Conservation (phyloP, 2,329 filamentous ascomycete species). For the Fusarium temperatum region DNA sequence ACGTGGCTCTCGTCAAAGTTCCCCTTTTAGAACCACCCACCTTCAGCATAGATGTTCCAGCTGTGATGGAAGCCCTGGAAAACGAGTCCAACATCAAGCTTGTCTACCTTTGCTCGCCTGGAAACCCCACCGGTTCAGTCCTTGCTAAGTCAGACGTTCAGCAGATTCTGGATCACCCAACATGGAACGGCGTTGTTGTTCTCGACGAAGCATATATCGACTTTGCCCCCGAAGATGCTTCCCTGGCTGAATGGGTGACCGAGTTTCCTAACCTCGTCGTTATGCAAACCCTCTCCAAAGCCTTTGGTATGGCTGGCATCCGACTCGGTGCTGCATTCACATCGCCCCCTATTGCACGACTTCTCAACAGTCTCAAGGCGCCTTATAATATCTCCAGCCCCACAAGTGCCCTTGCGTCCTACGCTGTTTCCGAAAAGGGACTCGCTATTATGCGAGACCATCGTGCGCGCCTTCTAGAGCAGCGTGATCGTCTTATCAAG, state of each 20-base stretch:
- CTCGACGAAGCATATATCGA: constrained; percentile 97
- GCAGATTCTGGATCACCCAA: constrained; percentile 80
- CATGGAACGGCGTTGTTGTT: constrained; percentile 94
- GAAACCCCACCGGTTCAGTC: constrained; percentile 88
- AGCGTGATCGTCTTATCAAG: constrained; percentile 78
- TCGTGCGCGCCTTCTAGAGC: constrained; percentile 73
- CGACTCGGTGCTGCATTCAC: constrained; percentile 88
- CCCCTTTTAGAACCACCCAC: constrained; percentile 76
- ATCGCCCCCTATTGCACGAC: constrained; percentile 73
- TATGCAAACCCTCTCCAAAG: constrained; percentile 98
- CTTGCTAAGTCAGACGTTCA: constrained; percentile 79
- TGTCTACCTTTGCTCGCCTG: constrained; percentile 91
- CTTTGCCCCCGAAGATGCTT: constrained; percentile 80
- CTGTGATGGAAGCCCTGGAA: constrained; percentile 73
- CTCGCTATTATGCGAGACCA: constrained; percentile 78
- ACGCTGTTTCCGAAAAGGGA: constrained; percentile 74
- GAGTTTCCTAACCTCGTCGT: constrained; percentile 97
- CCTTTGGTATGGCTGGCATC: constrained; percentile 94
- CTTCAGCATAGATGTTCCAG: constrained; percentile 78
- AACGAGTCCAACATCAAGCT: constrained; percentile 76
- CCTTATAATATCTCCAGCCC: constrained; percentile 95
- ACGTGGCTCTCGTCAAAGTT: constrained; percentile 86
- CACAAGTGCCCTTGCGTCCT: constrained; percentile 81
- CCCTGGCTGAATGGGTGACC: constrained; percentile 88
- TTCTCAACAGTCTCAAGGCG: constrained; percentile 93